Base-by-base conservation (phyloP, 495 filamentous ascomycete species). In the Echria macrotheca region DNA sequence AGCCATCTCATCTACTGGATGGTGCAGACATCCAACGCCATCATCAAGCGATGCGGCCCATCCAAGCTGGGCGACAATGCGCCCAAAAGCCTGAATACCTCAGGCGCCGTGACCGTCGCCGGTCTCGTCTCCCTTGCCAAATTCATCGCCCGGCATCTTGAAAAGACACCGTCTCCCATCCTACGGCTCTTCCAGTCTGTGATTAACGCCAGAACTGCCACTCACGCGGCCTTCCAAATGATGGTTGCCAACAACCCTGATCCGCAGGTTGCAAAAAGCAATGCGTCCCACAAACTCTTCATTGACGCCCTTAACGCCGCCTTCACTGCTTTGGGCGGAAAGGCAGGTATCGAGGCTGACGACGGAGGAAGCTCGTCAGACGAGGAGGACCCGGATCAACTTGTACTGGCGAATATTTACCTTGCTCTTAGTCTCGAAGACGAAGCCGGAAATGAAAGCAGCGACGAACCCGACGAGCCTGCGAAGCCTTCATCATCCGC, bases 281-380 rank as follows among this genome's bases (percentile, higher is more conserved):
- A 72, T 39, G 45, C 36, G 3, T 59, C 63, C 12, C 66, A 74
- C 43, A 69, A 69, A 43, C 31, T 43, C 42, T 75, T 73, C 54
- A 68, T 72, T 39, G 63, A 69, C 24, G 54, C 51, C 5, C 53
- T 73, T 12, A 56, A 40, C 9, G 58, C 65, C 4, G 64, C 63
- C 0, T 71, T 73, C 15, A 23, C 67, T 19, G 53, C 44, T 6
- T 52, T 73, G 11, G 66, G 63, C 18, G 69, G 70, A 4, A 32
- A 53, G 12, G 44, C 41, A 7, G 65, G 60, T 56, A 42, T 44
- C 44, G 12, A 49, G 21, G 49, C 50, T 8, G 43, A 31, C 17
- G 28, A 47, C 23, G 33, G 49, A 29, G n/a, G n/a, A n/a, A n/a
- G n/a, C n/a, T n/a, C n/a, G n/a, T n/a, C n/a, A n/a, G 38, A 58